A percentile compares a stretch with the other conserved stretches of the same genome.
These are phyloP conservation scores for Sclerotinia glacialis DNA, from an alignment of 2,329 filamentous ascomycete genomes.

Conservation along the genomic window DNA sequence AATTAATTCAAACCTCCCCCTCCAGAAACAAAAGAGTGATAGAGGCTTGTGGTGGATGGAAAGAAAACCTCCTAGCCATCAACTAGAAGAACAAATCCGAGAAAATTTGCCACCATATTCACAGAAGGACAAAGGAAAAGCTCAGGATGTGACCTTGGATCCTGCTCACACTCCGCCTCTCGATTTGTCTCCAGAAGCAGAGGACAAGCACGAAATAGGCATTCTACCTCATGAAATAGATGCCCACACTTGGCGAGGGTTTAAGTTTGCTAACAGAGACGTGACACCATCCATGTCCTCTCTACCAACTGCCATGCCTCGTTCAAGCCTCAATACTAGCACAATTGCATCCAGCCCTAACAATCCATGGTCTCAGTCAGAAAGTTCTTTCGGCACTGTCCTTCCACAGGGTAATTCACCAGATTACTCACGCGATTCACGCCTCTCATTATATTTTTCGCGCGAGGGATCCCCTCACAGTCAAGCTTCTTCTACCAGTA, in stretches of 20 bases:
- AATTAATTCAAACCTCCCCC: not conserved
- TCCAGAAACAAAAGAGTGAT: conserved; percentile 19
- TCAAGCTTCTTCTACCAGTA: not conserved
- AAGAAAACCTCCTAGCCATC: conserved; percentile 10
- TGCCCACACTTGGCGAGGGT: conserved; percentile 6
- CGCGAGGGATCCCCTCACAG: conserved; percentile 3
- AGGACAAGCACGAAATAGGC: conserved; percentile 4
- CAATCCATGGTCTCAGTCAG: conserved; percentile 14
- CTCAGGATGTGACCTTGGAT: not conserved
- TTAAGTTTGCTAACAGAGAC: conserved; percentile 10
- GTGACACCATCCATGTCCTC: conserved; percentile 21
- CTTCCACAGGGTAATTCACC: not conserved
- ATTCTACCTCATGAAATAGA: conserved; percentile 10
- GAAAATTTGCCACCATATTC: conserved; percentile 13
- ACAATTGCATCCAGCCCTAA: conserved; percentile 11
- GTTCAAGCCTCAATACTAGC: conserved; percentile 20
- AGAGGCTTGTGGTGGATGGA: conserved; percentile 22
- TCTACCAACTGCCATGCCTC: conserved; percentile 18
- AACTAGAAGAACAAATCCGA: conserved; percentile 1
- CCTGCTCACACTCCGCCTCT: conserved; percentile 1
- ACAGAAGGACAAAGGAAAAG: conserved; percentile 6
- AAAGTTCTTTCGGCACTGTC: conserved; percentile 13
- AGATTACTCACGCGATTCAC: conserved; percentile 1
- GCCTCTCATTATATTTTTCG: not conserved
- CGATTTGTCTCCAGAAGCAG: conserved; percentile 1